Base-by-base conservation (phyloP, 768 basidiomycete genomes). In the Podaxis sp. region DNA sequence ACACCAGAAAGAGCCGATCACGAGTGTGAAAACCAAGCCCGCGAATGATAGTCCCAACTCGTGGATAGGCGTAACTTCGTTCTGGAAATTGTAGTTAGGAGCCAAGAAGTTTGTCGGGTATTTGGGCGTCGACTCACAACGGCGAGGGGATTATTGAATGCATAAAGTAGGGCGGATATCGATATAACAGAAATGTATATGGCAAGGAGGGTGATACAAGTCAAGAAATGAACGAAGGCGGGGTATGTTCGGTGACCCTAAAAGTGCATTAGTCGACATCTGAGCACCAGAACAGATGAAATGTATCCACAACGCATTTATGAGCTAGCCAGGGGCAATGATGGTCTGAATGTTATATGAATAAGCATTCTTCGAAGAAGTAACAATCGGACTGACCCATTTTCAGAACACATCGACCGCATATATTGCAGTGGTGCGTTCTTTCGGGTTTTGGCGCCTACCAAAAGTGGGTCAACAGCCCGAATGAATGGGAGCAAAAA, bases 231-330 rank as follows among this genome's bases (percentile, higher is more conserved):
- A 56, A 94, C 76, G 70, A 93, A 95, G 4, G 92, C 86, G 7
- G 91, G 87, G 71, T 94, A 93, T 44, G 90, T 94, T 70, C 91
- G 81, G 74, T 92, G 85, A 2, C 92, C 92, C 91, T 93, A 68
- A 38, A 64, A 17, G 41, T 52, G 36, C 37, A 65, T 54, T 63
- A 56, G 49, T 51, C 41, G 8, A 28, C 41, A 22, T 4, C 50
- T 26, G 26, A 17, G 7, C 11, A 38, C n/a, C 22, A 11, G 11
- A 38, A 57, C 13, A 33, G 13, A 8, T 5, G 33, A 26, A 24
- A 40, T 28, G 3, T 30, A 76, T 88, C 72, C 71, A 91, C 91
- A 62, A 95, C 83, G 72, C 92, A 95, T 70, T 80, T 88, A 51
- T 81, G 76, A 40, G 87, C 92, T 24, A 94, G 75, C 92, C 92